Evolutionary conservation across 1,284 basidiomycete species (phyloP), one percentile per base, ranked within the genome.

Genomic region (Ceratobasidium sp.): DNA sequence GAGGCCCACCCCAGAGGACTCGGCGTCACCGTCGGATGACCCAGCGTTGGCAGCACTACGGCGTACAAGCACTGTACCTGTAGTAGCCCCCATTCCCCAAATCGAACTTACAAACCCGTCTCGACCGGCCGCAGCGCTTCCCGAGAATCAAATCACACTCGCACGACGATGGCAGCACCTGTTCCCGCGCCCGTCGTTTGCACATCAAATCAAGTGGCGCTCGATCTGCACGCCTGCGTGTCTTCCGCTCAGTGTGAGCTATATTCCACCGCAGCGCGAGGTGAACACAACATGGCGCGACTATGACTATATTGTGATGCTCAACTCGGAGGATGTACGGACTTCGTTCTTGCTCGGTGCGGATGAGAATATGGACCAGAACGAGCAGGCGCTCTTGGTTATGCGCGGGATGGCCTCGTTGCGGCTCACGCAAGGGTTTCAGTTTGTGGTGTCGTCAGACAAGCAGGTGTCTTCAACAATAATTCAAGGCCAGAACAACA

Each of bases 341-440:
- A 69, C 77, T 18, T 94, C 93, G 1, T 97, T 97, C 87, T 86
- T 97, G 72, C 91, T 97, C 42, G 76, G 79, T 67, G 26, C 78
- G 68, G 75, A 1, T 87, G 84, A 26, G 80, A 83, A 80, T 56
- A 80, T 80, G 53, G 81, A 87, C 12, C 91, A 92, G 77, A 88
- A 92, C 79, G 87, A 92, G 79, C 93, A 91, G 89, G 95, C 96
- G 0, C 86, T 97, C 58, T 92, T 92, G 0, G 94, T 98, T 39
- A 95, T 99, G 93, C 90, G 94, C 44, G 96, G 96, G 70, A 97
- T 99, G 95, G 94, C 95, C 0, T 96, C 95, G 3, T 93, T 98
- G 76, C 89, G 97, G 18, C 89, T 99, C 9, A 91, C 94, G 7
- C 97, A 99, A 84, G 97, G 97, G n/a, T 99, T 98, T 85, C 97